Percentiles rank a stretch among this genome's conserved stretches.
phyloP scores from a whole-genome alignment of 176 grass and related monocot genomes.

The Paspalum vaginatum region DNA sequence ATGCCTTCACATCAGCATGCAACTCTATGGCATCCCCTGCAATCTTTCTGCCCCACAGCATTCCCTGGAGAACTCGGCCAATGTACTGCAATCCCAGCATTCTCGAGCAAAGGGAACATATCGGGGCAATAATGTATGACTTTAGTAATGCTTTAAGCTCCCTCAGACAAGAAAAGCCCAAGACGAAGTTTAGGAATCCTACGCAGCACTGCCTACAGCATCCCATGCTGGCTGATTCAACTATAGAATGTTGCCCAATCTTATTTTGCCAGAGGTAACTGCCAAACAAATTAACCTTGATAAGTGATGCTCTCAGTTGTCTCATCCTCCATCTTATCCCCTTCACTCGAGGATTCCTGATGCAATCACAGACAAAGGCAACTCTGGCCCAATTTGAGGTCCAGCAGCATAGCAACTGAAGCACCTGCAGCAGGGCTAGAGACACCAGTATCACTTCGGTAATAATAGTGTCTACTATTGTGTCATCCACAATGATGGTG shows the following conservation, averaged over 20 bases:
- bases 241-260: neutral
- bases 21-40: neutral
- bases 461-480: neutral
- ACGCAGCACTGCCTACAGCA: too few species aligned
- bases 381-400: neutral
- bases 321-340: neutral
- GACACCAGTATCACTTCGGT: neutral
- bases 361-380: neutral
- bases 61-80: neutral
- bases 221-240: neutral
- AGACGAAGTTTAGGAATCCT: too few species aligned
- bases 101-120: neutral
- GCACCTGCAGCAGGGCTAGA: neutral
- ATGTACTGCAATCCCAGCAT: neutral
- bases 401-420: neutral
- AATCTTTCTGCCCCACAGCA: neutral
- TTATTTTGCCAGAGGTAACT: too few species aligned
- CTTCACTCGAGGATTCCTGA: neutral
- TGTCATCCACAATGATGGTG: neutral
- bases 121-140: too few species aligned
- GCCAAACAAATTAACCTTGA: neutral
- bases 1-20: constrained; percentile 1
- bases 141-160: too few species aligned
- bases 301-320: neutral
- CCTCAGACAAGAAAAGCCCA: too few species aligned